Conservation (phyloP, 2,329 filamentous ascomycete genomes). For the Coniochaeta ligniaria region DNA sequence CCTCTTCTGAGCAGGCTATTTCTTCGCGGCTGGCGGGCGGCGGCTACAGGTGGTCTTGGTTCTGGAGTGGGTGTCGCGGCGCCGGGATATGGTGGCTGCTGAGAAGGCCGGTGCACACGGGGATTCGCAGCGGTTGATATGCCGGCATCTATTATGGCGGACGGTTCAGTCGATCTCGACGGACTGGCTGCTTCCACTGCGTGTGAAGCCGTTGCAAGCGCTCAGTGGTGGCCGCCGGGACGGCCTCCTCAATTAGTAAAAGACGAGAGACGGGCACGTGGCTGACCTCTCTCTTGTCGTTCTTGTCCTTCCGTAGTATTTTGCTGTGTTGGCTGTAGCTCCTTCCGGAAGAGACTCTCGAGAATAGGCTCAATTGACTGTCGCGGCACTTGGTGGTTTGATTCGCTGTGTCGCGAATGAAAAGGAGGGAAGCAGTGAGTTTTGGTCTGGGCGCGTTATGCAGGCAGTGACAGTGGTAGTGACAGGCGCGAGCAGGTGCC, state of each 20-base stretch:
- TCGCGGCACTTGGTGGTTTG: not conserved
- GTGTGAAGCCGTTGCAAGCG: slow-evolving; percentile 43
- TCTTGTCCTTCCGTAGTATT: not conserved
- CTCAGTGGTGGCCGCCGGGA: slow-evolving; percentile 35
- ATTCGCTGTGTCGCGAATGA: not conserved
- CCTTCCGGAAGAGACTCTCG: not conserved
- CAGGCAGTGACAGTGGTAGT: not conserved
- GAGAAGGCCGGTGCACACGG: slow-evolving; percentile 20
- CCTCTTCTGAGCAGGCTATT: slow-evolving; percentile 14
- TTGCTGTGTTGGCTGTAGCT: not conserved
- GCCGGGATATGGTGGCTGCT: slow-evolving; percentile 23
- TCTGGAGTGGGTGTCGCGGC: slow-evolving; percentile 10
- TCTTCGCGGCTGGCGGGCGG: slow-evolving; percentile 10
- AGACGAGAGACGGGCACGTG: not conserved
- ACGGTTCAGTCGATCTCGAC: slow-evolving; percentile 11
- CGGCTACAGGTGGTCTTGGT: slow-evolving; percentile 6
- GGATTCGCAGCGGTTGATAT: slow-evolving; percentile 13
- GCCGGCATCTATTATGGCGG: slow-evolving; percentile 23
- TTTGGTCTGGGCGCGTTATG: not conserved
- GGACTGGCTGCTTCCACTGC: slow-evolving; percentile 18
- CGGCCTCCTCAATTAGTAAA: slow-evolving; percentile 28
- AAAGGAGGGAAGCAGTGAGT: not conserved
- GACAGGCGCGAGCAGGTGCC: not conserved
- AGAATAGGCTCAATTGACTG: not conserved
- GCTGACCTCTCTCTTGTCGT: not conserved